A percentile compares a stretch with the other conserved stretches of the same genome.
phyloP scores from a whole-genome alignment of 1,284 basidiomycete genomes.

The Peniophora sp. region DNA sequence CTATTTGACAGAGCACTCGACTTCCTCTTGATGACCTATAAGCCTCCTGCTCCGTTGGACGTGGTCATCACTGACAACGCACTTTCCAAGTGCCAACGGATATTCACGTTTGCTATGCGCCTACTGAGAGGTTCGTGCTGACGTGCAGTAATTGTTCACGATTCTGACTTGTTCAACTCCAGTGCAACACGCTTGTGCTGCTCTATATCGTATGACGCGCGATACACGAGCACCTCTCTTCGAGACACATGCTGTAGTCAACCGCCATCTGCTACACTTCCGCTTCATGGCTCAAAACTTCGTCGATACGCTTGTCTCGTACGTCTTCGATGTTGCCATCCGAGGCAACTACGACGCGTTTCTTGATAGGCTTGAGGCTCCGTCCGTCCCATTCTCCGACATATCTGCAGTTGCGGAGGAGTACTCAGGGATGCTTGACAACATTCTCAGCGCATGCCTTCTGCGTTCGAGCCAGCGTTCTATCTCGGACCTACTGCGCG shows the following conservation, averaged over 20 bases:
- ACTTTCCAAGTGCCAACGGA: constrained; percentile 76
- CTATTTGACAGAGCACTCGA: constrained; percentile 62
- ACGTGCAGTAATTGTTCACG: not conserved
- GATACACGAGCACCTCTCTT: constrained; percentile 41
- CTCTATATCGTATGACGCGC: constrained; percentile 58
- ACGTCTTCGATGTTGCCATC: constrained; percentile 74
- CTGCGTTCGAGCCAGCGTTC: constrained; percentile 64
- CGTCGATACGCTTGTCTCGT: constrained; percentile 53
- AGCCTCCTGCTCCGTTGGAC: constrained; percentile 65
- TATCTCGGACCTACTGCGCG: constrained; percentile 59
- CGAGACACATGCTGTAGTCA: constrained; percentile 43
- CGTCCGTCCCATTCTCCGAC: constrained; percentile 41
- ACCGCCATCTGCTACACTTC: constrained; percentile 53
- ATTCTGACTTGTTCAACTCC: constrained; percentile 2
- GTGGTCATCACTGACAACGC: constrained; percentile 62
- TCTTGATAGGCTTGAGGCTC: constrained; percentile 28
- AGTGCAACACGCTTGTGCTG: constrained; percentile 68
- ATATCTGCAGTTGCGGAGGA: constrained; percentile 66
- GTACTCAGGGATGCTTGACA: constrained; percentile 68
- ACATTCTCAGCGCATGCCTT: constrained; percentile 74
- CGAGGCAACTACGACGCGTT: constrained; percentile 68
- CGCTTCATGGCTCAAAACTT: constrained; percentile 70
- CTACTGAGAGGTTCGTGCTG: constrained; percentile 57
- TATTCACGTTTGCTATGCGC: constrained; percentile 74
- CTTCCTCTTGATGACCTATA: constrained; percentile 83